Conservation (phyloP, 208 protist genomes). For the Vickermania ingenoplastis region DNA sequence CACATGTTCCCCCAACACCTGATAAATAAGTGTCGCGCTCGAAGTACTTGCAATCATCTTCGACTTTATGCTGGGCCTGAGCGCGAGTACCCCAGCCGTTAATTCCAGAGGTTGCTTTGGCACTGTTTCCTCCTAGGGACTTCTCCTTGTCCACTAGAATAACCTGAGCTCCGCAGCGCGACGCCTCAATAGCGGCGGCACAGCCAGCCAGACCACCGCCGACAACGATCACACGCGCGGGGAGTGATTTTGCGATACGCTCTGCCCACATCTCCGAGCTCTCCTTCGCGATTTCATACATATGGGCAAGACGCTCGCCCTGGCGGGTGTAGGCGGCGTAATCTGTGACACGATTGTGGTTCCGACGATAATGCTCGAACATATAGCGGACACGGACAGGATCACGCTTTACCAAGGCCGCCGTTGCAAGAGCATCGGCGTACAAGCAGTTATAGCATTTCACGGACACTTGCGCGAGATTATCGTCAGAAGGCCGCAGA, state of each 20-base stretch:
- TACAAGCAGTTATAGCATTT: constrained; percentile 45
- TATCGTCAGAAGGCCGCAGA: constrained; percentile 13
- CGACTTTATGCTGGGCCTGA: constrained; percentile 36
- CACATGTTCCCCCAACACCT: constrained; percentile 33
- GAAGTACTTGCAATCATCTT: constrained; percentile 41
- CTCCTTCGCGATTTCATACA: constrained; percentile 41
- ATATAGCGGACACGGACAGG: constrained; percentile 24
- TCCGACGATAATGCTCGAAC: constrained; percentile 29
- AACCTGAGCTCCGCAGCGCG: constrained; percentile 50
- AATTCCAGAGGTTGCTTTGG: constrained; percentile 91
- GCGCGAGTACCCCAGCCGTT: constrained; percentile 73
- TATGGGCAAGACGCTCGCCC: constrained; percentile 25
- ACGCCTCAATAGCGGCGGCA: constrained; percentile 46
- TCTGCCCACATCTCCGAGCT: constrained; percentile 14
- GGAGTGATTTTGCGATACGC: constrained; percentile 25
- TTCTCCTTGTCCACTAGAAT: constrained; percentile 77
- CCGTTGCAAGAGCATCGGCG: constrained; percentile 48
- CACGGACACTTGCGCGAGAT: constrained; percentile 31
- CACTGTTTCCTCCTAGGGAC: constrained; percentile 84
- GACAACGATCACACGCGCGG: constrained; percentile 42
- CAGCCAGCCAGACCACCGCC: constrained; percentile 56
- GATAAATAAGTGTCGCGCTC: constrained; percentile 49
- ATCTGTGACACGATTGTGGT: constrained; percentile 42
- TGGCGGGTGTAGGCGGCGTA: constrained; percentile 29
- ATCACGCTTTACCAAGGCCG: constrained; percentile 29